These are phyloP conservation scores for Candida freyschussii DNA, from an alignment of 1,139 yeast genomes.

Conservation along the genomic window DNA sequence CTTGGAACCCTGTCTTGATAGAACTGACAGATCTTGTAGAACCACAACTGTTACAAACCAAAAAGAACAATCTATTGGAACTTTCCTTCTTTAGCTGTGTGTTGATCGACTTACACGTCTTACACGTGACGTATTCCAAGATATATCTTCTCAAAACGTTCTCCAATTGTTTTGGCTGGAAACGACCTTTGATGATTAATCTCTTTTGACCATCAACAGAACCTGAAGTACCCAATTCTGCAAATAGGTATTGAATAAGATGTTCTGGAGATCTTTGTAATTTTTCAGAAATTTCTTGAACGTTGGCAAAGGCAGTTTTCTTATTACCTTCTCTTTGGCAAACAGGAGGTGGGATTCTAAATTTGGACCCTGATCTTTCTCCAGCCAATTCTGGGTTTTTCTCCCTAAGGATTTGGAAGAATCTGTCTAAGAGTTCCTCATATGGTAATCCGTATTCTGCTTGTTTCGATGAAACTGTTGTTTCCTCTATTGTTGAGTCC, in stretches of 20 bases:
- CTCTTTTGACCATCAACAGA: constrained; percentile 98
- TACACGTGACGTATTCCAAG: constrained; percentile 95
- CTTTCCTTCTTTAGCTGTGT: constrained; percentile 94
- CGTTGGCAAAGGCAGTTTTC: constrained; percentile 93
- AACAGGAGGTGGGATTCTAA: constrained; percentile 96
- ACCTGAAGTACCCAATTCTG: constrained; percentile 99
- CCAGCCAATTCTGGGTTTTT: constrained; percentile 99
- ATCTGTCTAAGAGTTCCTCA: constrained; percentile 72
- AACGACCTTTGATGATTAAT: constrained; percentile 94
- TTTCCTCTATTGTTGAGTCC: constrained; percentile 9
- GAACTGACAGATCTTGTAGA: constrained; percentile 95
- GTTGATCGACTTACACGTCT: constrained; percentile 97
- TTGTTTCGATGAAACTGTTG: constrained; percentile 29
- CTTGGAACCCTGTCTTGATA: constrained; percentile 99
- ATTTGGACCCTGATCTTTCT: constrained; percentile 86
- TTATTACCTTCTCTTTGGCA: constrained; percentile 97
- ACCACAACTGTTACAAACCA: constrained; percentile 98
- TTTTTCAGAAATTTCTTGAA: constrained; percentile 89
- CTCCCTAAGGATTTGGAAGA: constrained; percentile 77
- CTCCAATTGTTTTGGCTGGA: constrained; percentile 96
- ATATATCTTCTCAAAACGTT: constrained; percentile 94
- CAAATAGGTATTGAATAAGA: constrained; percentile 92
- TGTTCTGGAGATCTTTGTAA: constrained; percentile 97
- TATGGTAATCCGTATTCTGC: constrained; percentile 65
- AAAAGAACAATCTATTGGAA: constrained; percentile 92